Evolutionary conservation across 1,284 basidiomycete species (phyloP).

Genomic region (Tilletia caries): DNA sequence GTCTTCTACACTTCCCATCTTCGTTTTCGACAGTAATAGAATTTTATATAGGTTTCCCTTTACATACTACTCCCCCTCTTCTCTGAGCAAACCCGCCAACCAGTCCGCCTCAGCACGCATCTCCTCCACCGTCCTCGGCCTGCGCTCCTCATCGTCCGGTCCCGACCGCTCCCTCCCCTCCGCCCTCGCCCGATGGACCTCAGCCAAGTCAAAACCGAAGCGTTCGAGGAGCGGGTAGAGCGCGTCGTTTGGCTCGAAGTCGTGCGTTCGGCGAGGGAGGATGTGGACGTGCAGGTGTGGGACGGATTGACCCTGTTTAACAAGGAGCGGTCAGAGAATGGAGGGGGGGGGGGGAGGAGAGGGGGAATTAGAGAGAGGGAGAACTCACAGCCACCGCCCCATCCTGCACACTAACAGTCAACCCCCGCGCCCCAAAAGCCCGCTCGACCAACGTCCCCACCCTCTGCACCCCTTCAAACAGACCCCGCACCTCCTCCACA

Average conservation of each 20-base stretch:
- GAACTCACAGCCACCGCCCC: slow-evolving; percentile 31
- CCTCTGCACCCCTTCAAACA: slow-evolving; percentile 44
- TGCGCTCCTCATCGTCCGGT: slow-evolving; percentile 32
- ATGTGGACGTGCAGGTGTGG: slow-evolving; percentile 51
- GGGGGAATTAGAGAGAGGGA: not conserved
- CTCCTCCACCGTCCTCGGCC: slow-evolving; percentile 32
- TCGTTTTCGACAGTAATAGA: not conserved
- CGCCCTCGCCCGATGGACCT: not conserved
- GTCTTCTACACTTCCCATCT: not conserved
- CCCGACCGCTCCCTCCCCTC: not conserved
- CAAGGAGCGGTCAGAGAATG: not conserved
- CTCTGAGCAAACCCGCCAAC: not conserved
- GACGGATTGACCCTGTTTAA: slow-evolving; percentile 35
- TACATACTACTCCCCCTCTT: too few relatives aligned
- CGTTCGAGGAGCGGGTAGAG: slow-evolving; percentile 38
- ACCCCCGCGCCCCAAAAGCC: slow-evolving; percentile 35
- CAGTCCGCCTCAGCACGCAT: slow-evolving; percentile 39
- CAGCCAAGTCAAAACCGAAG: not conserved
- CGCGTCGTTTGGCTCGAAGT: slow-evolving; percentile 45
- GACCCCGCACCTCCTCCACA: slow-evolving; percentile 23
- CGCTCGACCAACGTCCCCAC: slow-evolving; percentile 36
- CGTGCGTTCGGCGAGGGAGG: slow-evolving; percentile 42
- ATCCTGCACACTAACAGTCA: slow-evolving; percentile 49
- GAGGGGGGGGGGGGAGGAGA: not conserved
- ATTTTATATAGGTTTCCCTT: too few relatives aligned